These are phyloP conservation scores for Torulaspora indica DNA, from an alignment of 805 yeast species.

Conservation along the genomic window DNA sequence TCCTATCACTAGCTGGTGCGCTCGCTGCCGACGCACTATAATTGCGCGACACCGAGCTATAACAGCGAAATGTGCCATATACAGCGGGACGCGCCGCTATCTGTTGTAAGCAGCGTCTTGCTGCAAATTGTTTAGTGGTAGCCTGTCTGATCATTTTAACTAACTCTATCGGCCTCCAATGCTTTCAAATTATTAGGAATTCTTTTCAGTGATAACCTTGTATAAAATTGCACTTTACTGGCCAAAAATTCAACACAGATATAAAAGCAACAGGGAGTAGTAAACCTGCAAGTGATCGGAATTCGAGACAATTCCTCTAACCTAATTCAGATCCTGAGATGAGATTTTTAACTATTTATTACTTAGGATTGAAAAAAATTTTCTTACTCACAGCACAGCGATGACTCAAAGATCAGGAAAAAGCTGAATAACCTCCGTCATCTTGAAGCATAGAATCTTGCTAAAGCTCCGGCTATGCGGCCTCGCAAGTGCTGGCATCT, in stretches of 20 bases:
- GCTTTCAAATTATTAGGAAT: too few relatives aligned
- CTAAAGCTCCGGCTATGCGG: too few relatives aligned
- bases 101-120: conserved; percentile 16
- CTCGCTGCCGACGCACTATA: conserved; percentile 17
- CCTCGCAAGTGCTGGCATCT: too few relatives aligned
- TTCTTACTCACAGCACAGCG: not conserved
- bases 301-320: not conserved
- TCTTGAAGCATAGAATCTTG: not conserved
- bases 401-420: not conserved
- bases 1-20: conserved; percentile 13
- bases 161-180: not conserved
- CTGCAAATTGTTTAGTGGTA: conserved; percentile 17
- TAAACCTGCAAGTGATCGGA: too few relatives aligned
- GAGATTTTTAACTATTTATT: too few relatives aligned
- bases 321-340: not conserved
- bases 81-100: conserved; percentile 7
- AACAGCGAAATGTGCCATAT: conserved; percentile 9
- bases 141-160: conserved; percentile 24
- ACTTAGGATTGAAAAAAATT: not conserved
- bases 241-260: not conserved
- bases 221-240: too few relatives aligned
- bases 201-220: too few relatives aligned
- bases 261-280: too few relatives aligned
- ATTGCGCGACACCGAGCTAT: conserved; percentile 10
- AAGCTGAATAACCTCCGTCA: not conserved